Conservation (phyloP, 164 flowering plant species). For the Aristolochia contorta region DNA sequence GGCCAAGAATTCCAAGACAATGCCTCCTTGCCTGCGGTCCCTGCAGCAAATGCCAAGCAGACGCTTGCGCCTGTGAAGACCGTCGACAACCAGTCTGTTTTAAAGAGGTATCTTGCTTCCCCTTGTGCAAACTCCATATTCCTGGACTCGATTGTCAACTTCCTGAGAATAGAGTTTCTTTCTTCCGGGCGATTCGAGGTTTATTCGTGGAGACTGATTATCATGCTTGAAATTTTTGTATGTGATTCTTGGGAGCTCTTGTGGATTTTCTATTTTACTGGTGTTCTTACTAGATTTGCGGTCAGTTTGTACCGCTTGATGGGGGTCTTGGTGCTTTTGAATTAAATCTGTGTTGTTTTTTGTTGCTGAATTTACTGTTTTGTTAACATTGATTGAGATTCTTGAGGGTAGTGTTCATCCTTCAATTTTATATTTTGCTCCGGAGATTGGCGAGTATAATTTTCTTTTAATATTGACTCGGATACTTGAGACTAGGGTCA, state of each 20-base stretch:
- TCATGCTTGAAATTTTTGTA: not conserved
- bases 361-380: not conserved
- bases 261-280: not conserved
- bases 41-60: slow-evolving; percentile 28
- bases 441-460: too few relatives aligned
- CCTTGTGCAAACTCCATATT: too few relatives aligned
- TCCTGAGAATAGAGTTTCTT: not conserved
- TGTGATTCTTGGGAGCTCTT: not conserved
- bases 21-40: slow-evolving; percentile 7
- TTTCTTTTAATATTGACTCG: too few relatives aligned
- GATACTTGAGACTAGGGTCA: too few relatives aligned
- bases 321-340: not conserved
- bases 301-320: too few relatives aligned
- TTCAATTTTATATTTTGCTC: not conserved
- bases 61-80: slow-evolving; percentile 26
- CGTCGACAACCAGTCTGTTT: slow-evolving; percentile 56
- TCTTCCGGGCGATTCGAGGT: not conserved
- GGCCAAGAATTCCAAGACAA: too few relatives aligned
- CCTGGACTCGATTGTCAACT: not conserved
- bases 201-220: not conserved
- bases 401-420: not conserved
- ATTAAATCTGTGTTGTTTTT: not conserved
- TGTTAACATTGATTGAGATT: not conserved
- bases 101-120: slow-evolving; percentile 31
- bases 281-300: too few relatives aligned